Conservation (phyloP, 495 filamentous ascomycete species). For the Delitschia confertaspora region DNA sequence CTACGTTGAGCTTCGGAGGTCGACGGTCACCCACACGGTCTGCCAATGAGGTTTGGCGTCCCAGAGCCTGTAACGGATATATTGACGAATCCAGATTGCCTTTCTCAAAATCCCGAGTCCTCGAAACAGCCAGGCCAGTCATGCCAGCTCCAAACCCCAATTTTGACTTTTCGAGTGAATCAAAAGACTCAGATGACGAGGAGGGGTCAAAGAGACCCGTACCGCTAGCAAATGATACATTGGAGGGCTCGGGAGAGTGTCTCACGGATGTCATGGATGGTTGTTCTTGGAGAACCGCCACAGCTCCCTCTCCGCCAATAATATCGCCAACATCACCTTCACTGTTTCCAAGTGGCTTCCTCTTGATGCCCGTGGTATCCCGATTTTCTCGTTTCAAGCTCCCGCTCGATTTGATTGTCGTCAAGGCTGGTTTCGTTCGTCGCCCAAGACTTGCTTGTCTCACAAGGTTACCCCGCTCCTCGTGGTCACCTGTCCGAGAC, state of each 20-base stretch:
- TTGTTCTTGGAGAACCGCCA: too few relatives aligned
- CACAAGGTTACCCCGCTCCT: slow-evolving; percentile 52
- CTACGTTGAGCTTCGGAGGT: slow-evolving; percentile 69
- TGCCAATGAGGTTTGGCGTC: slow-evolving; percentile 23
- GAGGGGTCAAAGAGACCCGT: slow-evolving; percentile 32
- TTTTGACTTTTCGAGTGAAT: slow-evolving; percentile 16
- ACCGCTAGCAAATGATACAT: slow-evolving; percentile 20
- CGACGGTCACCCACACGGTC: slow-evolving; percentile 44
- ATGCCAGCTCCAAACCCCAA: slow-evolving; percentile 6
- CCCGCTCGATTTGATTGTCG: slow-evolving; percentile 47
- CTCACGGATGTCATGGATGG: slow-evolving; percentile 4
- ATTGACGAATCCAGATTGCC: slow-evolving; percentile 8
- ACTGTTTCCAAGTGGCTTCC: slow-evolving; percentile 23
- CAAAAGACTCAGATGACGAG: slow-evolving; percentile 28
- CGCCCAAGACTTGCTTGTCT: slow-evolving; percentile 72
- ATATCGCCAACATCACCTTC: slow-evolving; percentile 14
- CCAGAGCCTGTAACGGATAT: slow-evolving; percentile 25
- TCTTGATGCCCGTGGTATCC: slow-evolving; percentile 18
- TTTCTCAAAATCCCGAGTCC: slow-evolving; percentile 14
- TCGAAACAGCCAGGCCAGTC: too few relatives aligned
- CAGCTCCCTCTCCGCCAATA: too few relatives aligned
- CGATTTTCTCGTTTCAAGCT: slow-evolving; percentile 26
- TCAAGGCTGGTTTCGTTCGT: slow-evolving; percentile 61
- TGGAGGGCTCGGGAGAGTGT: background rate
- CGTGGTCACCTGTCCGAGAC: slow-evolving; percentile 42